Evolutionary conservation across 2,329 filamentous ascomycete species (phyloP), one percentile per base, ranked within the genome.

Genomic region (Cadophora gregata): DNA sequence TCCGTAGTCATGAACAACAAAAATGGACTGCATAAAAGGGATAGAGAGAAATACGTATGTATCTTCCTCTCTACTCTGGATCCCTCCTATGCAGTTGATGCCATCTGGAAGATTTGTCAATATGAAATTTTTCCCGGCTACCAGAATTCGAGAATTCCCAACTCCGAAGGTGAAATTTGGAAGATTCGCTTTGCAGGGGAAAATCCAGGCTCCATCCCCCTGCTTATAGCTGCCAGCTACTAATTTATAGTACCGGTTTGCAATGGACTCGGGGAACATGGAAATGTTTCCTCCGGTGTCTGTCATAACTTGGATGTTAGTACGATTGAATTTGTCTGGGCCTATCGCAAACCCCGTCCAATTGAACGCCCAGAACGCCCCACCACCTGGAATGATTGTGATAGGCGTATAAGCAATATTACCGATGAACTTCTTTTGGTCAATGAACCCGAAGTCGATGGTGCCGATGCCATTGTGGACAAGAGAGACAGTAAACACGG

Each of bases 401-500:
- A 72, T 63, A n/a, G 78, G 68, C n/a, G 80, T 77, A 74, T 85
- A 88, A 63, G 79, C 79, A 73, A 88, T 82, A 45, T 72, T 67
- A 31, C 85, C 85, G 0, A 79, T 83, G 80, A 85, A 85, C 73
- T 84, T 83, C 67, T 77, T 75, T 16, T 64, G 72, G 77, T 87
- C 81, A 68, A 87, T 84, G 76, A 77, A 84, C 48, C 85, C 85
- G 65, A 86, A 86, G 73, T 85, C 81, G 76, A 85, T 86, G 25
- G 77, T 79, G 27, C 84, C 81, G 8, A 79, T 68, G 3, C 74
- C 71, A 67, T 81, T 78, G 67, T 81, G 79, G 75, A 82, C 82
- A 51, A 86, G 77, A 53, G 78, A 77, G 33, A 82, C 84, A 14
- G 86, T 85, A 75, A 89, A 88, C 21, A 89, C 73, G 10, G 82